These are phyloP conservation scores for Microstegium vimineum DNA, from an alignment of 176 grass and related monocot species.

Conservation along the genomic window DNA sequence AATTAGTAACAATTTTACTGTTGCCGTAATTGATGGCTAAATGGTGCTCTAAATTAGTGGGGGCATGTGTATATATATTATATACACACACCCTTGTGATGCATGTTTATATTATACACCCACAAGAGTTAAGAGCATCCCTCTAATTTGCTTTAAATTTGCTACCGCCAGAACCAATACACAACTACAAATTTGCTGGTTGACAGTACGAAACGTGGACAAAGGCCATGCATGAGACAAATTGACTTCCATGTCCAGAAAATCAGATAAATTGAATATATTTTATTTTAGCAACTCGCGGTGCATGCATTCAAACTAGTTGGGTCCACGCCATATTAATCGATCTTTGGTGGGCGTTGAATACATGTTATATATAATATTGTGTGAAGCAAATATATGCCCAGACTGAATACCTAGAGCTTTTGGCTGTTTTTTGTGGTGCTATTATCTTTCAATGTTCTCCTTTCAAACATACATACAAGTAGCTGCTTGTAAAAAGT, in stretches of 20 bases:
- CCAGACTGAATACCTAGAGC: background rate
- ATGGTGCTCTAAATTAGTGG: too few species aligned
- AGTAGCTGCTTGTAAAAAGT: background rate
- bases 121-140: too few species aligned
- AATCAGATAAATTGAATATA: background rate
- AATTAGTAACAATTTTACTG: too few species aligned
- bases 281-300: background rate
- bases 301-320: background rate
- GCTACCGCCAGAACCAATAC: too few species aligned
- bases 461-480: background rate
- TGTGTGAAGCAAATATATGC: background rate
- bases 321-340: background rate
- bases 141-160: too few species aligned
- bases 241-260: background rate
- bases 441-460: background rate
- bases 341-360: background rate
- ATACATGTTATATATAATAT: background rate
- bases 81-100: too few species aligned
- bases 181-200: too few species aligned
- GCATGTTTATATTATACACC: too few species aligned
- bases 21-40: too few species aligned
- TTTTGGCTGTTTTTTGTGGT: background rate
- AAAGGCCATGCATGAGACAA: too few species aligned
- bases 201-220: too few species aligned
- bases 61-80: too few species aligned